Evolutionary conservation across 306 rosid species (phyloP).

Genomic region (Prunus fruticosa): DNA sequence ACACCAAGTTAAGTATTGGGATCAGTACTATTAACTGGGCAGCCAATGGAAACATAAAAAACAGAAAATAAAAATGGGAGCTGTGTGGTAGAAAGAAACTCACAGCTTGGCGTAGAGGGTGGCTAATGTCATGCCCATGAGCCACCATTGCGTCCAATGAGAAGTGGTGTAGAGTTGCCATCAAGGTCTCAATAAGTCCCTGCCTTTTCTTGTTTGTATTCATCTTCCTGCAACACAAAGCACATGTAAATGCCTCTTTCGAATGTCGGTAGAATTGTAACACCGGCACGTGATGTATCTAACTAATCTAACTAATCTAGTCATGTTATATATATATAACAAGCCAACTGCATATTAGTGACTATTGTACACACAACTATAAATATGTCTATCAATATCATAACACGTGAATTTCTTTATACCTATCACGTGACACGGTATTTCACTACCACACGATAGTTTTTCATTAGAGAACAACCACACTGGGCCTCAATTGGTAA

Average conservation of each 20-base stretch:
- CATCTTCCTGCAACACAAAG: constrained; percentile 43
- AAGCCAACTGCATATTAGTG: no score
- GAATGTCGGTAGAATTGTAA: no score
- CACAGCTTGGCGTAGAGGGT: constrained; percentile 52
- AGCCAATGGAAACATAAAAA: neutral
- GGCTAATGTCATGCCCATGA: constrained; percentile 63
- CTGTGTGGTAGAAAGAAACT: constrained; percentile 19
- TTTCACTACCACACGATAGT: no score
- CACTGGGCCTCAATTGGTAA: neutral
- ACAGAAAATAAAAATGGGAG: neutral
- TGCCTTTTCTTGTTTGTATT: constrained; percentile 33
- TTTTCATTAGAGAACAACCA: neutral
- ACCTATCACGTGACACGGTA: no score
- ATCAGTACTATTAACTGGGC: neutral
- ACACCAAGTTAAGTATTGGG: neutral
- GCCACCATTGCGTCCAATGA: constrained; percentile 54
- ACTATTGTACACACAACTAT: no score
- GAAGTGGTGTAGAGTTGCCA: constrained; percentile 56
- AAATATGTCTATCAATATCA: no score
- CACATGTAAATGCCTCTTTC: neutral
- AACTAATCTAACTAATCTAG: no score
- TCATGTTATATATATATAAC: no score
- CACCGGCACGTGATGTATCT: no score
- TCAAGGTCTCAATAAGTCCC: constrained; percentile 51
- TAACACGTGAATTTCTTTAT: no score